A percentile compares a stretch with the other conserved stretches of the same genome.
Conservation (phyloP, 1,284 basidiomycete genomes). For the Tylopilus orsonianus region DNA sequence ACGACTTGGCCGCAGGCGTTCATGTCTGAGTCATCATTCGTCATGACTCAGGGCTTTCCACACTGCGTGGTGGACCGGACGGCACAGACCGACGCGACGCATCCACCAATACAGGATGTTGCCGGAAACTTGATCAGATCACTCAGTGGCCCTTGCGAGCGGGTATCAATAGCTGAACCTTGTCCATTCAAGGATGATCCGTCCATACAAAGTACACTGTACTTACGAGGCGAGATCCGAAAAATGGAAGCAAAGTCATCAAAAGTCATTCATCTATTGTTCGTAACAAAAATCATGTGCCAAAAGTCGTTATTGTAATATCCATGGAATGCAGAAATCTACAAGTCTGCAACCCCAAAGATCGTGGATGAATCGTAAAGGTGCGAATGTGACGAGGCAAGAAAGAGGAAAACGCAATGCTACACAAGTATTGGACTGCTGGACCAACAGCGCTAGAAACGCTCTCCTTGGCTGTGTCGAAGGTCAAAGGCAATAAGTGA, state of each 20-base stretch:
- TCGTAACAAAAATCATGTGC: slow-evolving; percentile 27
- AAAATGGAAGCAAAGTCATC: slow-evolving; percentile 19
- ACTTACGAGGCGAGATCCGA: slow-evolving; percentile 2
- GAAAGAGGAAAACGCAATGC: slow-evolving; percentile 32
- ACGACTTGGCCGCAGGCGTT: slow-evolving; percentile 1
- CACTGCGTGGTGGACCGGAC: background rate
- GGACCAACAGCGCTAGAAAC: slow-evolving; percentile 30
- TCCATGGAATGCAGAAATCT: slow-evolving; percentile 31
- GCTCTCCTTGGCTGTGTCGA: slow-evolving; percentile 30
- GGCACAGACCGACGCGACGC: background rate
- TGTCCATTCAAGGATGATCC: too few species aligned
- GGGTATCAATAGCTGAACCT: too few species aligned
- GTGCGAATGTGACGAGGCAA: slow-evolving; percentile 19
- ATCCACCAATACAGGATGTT: background rate
- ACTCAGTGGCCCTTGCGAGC: background rate
- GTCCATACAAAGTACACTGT: background rate
- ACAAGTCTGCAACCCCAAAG: slow-evolving; percentile 26
- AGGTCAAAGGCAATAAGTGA: slow-evolving; percentile 36
- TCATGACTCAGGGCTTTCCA: background rate
- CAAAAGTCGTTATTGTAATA: slow-evolving; percentile 19
- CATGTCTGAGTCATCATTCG: slow-evolving; percentile 1
- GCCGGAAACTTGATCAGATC: slow-evolving; percentile 5
- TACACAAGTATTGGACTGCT: slow-evolving; percentile 31
- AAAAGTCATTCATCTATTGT: slow-evolving; percentile 23
- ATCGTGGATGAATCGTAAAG: slow-evolving; percentile 19